Percentiles rank a stretch among this genome's conserved stretches.
Conservation (phyloP, 2,329 filamentous ascomycete genomes). For the Aspergillus melleus region DNA sequence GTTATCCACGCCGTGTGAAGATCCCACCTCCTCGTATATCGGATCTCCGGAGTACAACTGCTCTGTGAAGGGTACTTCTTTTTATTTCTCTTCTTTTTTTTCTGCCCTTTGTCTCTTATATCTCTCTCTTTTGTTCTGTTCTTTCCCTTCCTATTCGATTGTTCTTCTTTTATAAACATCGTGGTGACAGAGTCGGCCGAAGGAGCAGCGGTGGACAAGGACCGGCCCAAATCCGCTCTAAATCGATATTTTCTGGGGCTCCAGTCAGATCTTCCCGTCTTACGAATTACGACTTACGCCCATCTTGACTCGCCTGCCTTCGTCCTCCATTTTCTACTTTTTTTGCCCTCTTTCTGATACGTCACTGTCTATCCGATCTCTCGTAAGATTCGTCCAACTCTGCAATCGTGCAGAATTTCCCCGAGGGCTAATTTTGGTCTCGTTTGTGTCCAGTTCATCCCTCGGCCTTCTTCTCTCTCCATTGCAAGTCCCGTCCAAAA, state of each 20-base stretch:
- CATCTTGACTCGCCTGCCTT: neutral
- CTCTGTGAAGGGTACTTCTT: neutral
- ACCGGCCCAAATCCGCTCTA: neutral
- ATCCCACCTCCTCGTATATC: constrained; percentile 8
- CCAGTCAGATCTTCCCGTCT: neutral
- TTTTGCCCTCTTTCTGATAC: neutral
- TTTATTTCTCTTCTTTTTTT: neutral
- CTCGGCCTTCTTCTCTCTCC: neutral
- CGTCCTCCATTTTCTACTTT: neutral
- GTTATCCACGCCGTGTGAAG: constrained; percentile 15
- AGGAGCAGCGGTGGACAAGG: constrained; percentile 2
- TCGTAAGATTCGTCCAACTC: neutral
- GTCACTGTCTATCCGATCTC: neutral
- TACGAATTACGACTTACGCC: neutral
- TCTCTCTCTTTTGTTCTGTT: too few relatives aligned
- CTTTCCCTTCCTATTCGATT: too few relatives aligned
- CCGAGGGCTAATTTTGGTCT: neutral
- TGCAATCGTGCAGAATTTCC: neutral
- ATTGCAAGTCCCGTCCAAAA: neutral
- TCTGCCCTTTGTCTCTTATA: neutral
- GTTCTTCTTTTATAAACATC: too few relatives aligned
- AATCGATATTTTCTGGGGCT: neutral
- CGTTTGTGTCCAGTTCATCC: neutral
- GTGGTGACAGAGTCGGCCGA: too few relatives aligned
- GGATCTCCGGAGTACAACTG: neutral